Evolutionary conservation across 208 protist genomes (phyloP).

Genomic region (Crithidia expoeki): DNA sequence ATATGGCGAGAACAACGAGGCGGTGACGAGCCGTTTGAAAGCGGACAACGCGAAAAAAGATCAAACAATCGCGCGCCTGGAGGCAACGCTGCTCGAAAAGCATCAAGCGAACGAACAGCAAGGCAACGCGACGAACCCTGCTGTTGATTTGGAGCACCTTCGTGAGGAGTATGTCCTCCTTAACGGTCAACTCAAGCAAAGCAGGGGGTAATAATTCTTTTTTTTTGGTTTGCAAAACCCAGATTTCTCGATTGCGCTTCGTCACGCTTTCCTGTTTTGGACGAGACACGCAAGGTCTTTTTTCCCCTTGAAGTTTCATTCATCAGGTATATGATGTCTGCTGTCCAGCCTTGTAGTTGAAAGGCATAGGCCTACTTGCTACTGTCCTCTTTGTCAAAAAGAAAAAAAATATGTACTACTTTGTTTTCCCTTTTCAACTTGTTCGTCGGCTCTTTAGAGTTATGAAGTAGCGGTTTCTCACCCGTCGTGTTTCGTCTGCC

Average conservation of each 20-base stretch:
- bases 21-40: slow-evolving; percentile 37
- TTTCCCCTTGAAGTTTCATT: too few relatives aligned
- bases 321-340: too few relatives aligned
- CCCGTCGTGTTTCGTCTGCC: neutral
- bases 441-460: neutral
- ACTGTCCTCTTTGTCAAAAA: neutral
- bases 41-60: slow-evolving; percentile 61
- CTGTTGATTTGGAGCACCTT: slow-evolving; percentile 53
- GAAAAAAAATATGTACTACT: neutral
- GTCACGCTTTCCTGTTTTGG: too few relatives aligned
- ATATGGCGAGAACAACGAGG: slow-evolving; percentile 35
- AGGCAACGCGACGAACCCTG: neutral
- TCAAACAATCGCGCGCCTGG: slow-evolving; percentile 53
- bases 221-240: neutral
- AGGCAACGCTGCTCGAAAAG: slow-evolving; percentile 40
- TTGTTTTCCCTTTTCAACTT: too few relatives aligned
- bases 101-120: slow-evolving; percentile 3
- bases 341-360: too few relatives aligned
- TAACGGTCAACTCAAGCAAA: slow-evolving; percentile 62
- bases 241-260: neutral
- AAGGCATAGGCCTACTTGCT: too few relatives aligned
- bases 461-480: neutral
- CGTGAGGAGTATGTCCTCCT: slow-evolving; percentile 80
- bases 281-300: too few relatives aligned
- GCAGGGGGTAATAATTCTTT: slow-evolving; percentile 26